Percentiles rank a stretch among this genome's conserved stretches.
These are phyloP conservation scores for Psilocybe azurescens DNA, from an alignment of 768 basidiomycete genomes.

Conservation along the genomic window DNA sequence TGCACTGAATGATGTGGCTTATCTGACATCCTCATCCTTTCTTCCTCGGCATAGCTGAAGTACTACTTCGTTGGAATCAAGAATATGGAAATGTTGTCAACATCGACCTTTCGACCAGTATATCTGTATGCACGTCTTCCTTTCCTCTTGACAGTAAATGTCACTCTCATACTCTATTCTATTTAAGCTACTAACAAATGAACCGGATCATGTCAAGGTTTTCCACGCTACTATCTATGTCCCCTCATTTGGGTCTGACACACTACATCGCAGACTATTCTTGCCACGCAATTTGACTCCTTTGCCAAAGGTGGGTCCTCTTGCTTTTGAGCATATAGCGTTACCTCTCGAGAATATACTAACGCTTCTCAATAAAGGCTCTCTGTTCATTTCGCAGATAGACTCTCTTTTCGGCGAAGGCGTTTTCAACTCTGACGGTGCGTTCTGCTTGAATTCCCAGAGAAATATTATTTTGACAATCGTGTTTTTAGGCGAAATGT, in stretches of 20 bases:
- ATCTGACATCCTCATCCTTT: neutral
- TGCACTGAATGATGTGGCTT: too few species aligned
- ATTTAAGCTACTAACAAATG: slow-evolving; percentile 15
- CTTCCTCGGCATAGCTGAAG: slow-evolving; percentile 30
- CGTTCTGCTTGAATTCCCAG: slow-evolving; percentile 5
- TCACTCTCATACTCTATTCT: neutral
- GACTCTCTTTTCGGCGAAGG: slow-evolving; percentile 54
- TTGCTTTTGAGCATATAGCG: too few species aligned
- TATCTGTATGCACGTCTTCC: neutral
- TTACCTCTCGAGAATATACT: too few species aligned
- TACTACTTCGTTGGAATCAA: slow-evolving; percentile 26
- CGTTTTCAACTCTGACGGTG: slow-evolving; percentile 66
- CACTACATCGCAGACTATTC: slow-evolving; percentile 36
- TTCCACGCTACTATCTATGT: neutral
- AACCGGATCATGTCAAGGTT: slow-evolving; percentile 55
- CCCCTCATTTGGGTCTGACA: slow-evolving; percentile 35
- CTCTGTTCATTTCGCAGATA: slow-evolving; percentile 31
- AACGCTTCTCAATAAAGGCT: slow-evolving; percentile 17
- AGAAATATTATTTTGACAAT: neutral
- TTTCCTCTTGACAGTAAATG: neutral
- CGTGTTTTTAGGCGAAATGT: slow-evolving; percentile 54
- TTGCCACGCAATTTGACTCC: slow-evolving; percentile 56
- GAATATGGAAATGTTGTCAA: slow-evolving; percentile 39
- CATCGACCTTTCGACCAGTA: slow-evolving; percentile 31
- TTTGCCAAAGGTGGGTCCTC: slow-evolving; percentile 46